These are phyloP conservation scores for Alternaria conjuncta DNA, from an alignment of 2,329 filamentous ascomycete species.

Conservation along the genomic window DNA sequence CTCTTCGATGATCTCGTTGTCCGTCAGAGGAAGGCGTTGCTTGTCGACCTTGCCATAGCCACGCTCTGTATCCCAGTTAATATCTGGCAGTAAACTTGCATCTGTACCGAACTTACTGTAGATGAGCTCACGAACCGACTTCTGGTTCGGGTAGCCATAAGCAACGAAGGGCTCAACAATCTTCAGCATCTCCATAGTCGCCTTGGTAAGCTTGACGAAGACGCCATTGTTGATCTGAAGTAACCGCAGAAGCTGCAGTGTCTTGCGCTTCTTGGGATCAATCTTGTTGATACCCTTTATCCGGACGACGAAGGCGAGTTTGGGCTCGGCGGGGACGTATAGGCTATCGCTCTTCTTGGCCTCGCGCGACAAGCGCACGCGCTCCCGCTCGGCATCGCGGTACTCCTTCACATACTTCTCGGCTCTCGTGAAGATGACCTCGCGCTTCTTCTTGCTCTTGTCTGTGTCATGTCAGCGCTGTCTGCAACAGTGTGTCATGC, in stretches of 20 bases:
- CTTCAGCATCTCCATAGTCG: conserved; percentile 95
- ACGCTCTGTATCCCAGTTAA: conserved; percentile 58
- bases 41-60: conserved; percentile 99
- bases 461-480: conserved; percentile 56
- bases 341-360: conserved; percentile 92
- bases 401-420: conserved; percentile 99
- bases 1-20: conserved; percentile 98
- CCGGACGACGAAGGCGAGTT: conserved; percentile 96
- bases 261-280: conserved; percentile 99
- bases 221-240: conserved; percentile 99
- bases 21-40: conserved; percentile 94
- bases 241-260: conserved; percentile 97
- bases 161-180: conserved; percentile 98
- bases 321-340: conserved; percentile 93
- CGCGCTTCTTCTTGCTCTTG: conserved; percentile 99
- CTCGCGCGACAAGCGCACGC: conserved; percentile 87
- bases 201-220: conserved; percentile 97
- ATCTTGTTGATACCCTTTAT: conserved; percentile 99
- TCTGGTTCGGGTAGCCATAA: conserved; percentile 99
- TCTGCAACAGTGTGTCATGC: conserved; percentile 11
- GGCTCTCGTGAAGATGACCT: conserved; percentile 99
- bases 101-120: conserved; percentile 89
- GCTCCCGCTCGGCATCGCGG: conserved; percentile 97
- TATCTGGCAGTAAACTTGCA: conserved; percentile 54
- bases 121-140: conserved; percentile 97